Percentiles rank a stretch among this genome's conserved stretches.
These are phyloP conservation scores for Penicillium samsonianum DNA, from an alignment of 495 filamentous ascomycete species.

Conservation along the genomic window DNA sequence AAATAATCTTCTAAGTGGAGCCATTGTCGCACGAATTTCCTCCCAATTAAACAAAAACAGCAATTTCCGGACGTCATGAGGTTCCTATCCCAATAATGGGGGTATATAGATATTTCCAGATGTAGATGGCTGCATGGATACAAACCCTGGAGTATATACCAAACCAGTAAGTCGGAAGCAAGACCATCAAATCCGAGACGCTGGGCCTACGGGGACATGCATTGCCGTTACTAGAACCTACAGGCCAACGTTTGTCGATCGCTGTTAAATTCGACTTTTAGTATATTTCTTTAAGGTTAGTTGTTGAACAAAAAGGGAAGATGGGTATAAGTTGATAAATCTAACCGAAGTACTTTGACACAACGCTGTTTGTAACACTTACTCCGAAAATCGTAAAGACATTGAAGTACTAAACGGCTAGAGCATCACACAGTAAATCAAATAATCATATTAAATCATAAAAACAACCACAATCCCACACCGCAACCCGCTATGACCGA, in stretches of 20 bases:
- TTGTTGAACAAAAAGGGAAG: not conserved
- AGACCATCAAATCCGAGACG: not conserved
- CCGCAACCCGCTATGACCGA: not conserved
- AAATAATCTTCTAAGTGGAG: not conserved
- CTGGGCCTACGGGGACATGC: not conserved
- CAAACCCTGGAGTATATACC: not conserved
- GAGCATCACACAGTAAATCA: not conserved
- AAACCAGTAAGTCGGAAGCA: not conserved
- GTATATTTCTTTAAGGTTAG: not conserved
- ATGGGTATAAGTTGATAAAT: not conserved
- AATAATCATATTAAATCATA: not conserved
- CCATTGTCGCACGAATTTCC: not conserved
- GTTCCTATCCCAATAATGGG: not conserved
- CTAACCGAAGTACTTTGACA: not conserved
- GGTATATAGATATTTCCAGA: not conserved
- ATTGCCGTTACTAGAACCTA: constrained; percentile 2
- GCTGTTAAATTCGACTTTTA: not conserved
- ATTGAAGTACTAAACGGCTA: not conserved
- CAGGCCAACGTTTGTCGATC: constrained; percentile 5
- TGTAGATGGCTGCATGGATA: not conserved
- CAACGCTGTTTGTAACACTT: not conserved
- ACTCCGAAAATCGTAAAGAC: not conserved
- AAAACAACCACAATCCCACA: not conserved
- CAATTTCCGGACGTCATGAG: not conserved
- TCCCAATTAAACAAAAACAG: constrained; percentile 1